Evolutionary conservation across 2,329 filamentous ascomycete genomes (phyloP).

Genomic region (Dothidotthia symphoricarpi): DNA sequence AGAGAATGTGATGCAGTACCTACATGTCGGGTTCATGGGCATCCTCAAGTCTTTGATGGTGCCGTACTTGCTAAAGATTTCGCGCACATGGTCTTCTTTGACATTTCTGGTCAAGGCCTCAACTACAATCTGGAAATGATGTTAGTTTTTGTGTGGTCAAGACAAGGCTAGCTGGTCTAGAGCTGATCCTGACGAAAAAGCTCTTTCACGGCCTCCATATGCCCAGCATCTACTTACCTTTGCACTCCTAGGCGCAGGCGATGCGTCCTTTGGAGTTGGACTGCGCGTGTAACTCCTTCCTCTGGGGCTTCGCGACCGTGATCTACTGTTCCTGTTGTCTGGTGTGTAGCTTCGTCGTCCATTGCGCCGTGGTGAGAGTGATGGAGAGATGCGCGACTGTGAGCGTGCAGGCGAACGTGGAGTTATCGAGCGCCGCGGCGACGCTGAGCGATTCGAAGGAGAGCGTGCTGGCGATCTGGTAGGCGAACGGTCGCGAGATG

Average conservation of each 20-base stretch:
- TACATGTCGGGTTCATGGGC: constrained; percentile 83
- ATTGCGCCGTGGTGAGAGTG: constrained; percentile 36
- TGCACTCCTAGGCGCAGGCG: constrained; percentile 39
- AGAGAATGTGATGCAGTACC: constrained; percentile 30
- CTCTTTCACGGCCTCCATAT: too few species aligned
- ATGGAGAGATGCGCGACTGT: constrained; percentile 17
- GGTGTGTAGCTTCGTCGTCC: constrained; percentile 37
- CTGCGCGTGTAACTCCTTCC: constrained; percentile 39
- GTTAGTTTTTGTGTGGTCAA: constrained; percentile 2
- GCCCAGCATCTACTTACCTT: constrained; percentile 30
- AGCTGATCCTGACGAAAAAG: too few species aligned
- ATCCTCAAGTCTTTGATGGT: constrained; percentile 83
- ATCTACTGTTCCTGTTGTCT: constrained; percentile 24
- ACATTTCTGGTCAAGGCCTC: constrained; percentile 96
- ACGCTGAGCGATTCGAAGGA: constrained; percentile 25
- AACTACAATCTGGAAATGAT: constrained; percentile 71
- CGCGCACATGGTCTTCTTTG: constrained; percentile 79
- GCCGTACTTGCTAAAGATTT: constrained; percentile 90
- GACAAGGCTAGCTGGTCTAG: constrained; percentile 1
- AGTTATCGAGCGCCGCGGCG: constrained; percentile 40
- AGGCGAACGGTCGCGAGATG: constrained; percentile 44
- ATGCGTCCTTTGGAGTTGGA: constrained; percentile 33
- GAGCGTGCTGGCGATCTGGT: constrained; percentile 29
- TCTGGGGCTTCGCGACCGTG: constrained; percentile 26
- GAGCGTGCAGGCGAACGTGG: constrained; percentile 40